Percentiles rank a stretch among this genome's conserved stretches.
Evolutionary conservation across 2,329 filamentous ascomycete species (phyloP).

Genomic region (Diaporthe longicolla): DNA sequence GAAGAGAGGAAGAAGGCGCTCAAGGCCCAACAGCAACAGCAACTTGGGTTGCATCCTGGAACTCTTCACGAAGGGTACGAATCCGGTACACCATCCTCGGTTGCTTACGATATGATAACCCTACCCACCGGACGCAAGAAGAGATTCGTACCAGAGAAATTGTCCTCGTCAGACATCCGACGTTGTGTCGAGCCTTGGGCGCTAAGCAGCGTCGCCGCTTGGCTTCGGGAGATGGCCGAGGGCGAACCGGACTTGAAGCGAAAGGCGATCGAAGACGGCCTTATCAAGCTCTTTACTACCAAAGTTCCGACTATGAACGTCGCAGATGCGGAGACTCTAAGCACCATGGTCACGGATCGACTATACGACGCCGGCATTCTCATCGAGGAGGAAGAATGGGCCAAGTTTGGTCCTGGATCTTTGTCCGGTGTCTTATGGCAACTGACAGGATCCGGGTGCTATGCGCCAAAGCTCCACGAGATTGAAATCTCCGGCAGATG

Average conservation of each 20-base stretch:
- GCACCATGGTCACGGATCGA: conserved; percentile 80
- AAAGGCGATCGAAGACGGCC: conserved; percentile 86
- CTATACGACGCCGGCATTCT: conserved; percentile 87
- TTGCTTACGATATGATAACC: conserved; percentile 86
- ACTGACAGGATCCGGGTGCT: conserved; percentile 91
- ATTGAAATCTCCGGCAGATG: conserved; percentile 80
- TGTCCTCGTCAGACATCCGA: conserved; percentile 84
- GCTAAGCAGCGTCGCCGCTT: conserved; percentile 85
- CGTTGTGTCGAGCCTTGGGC: conserved; percentile 94
- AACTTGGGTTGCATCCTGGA: conserved; percentile 66
- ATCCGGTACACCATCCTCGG: conserved; percentile 63
- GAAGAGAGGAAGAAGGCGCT: conserved; percentile 70
- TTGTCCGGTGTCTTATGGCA: conserved; percentile 95
- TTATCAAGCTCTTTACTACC: conserved; percentile 90
- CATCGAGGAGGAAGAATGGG: conserved; percentile 94
- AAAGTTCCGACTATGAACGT: conserved; percentile 99
- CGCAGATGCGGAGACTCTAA: conserved; percentile 92
- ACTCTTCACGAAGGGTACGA: conserved; percentile 71
- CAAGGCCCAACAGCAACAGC: conserved; percentile 67
- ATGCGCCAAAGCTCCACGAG: conserved; percentile 86
- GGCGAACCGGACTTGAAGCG: conserved; percentile 90
- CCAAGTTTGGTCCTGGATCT: conserved; percentile 86
- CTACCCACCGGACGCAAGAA: conserved; percentile 84
- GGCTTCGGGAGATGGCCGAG: conserved; percentile 91
- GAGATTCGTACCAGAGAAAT: conserved; percentile 88